A percentile compares a stretch with the other conserved stretches of the same genome.
These are phyloP conservation scores for Aschersonia sp. DNA, from an alignment of 2,329 filamentous ascomycete species.

Conservation along the genomic window DNA sequence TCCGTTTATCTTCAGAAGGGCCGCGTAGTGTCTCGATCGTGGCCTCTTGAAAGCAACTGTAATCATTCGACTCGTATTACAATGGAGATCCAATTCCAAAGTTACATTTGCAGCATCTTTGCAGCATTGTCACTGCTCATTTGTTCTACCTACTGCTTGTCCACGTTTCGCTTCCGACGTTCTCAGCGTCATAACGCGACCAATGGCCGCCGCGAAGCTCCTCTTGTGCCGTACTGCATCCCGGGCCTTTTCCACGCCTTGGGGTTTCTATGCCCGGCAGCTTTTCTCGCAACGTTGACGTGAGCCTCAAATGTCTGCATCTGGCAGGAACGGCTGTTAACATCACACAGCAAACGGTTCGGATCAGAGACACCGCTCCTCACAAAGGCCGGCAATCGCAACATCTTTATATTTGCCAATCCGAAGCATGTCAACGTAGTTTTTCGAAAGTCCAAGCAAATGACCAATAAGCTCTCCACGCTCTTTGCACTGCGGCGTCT, in stretches of 20 bases:
- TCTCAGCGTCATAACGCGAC: not conserved
- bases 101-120: not conserved
- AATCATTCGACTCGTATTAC: no score
- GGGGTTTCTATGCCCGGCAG: not conserved
- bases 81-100: no score
- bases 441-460: not conserved
- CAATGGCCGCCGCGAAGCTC: not conserved
- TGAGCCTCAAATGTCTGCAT: not conserved
- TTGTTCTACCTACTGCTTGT: not conserved
- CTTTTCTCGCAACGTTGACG: not conserved
- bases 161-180: not conserved
- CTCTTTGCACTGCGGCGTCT: not conserved
- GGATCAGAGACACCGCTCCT: not conserved
- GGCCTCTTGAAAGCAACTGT: no score
- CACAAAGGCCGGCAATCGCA: not conserved
- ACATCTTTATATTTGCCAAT: not conserved
- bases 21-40: no score
- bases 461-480: not conserved
- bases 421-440: not conserved
- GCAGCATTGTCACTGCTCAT: not conserved
- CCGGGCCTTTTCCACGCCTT: not conserved
- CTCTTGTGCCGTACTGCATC: not conserved
- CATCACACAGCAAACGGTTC: not conserved
- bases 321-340: not conserved
- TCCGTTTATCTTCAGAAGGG: no score